Evolutionary conservation across 2,329 filamentous ascomycete genomes (phyloP), one percentile per base, ranked within the genome.

Genomic region (Talaromyces amestolkiae): DNA sequence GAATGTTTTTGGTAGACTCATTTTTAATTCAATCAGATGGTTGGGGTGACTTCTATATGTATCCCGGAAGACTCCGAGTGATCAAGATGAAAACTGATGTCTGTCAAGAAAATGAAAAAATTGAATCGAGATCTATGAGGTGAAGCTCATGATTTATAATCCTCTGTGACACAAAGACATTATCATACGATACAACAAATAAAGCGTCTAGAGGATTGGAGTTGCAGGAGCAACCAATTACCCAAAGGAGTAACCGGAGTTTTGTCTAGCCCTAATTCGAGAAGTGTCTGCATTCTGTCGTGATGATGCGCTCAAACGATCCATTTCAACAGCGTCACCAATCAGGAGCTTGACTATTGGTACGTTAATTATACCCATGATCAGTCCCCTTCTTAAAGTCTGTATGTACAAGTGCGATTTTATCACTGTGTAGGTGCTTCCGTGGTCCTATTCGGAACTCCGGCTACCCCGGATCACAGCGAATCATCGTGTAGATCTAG

Each of bases 1-100:
- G 82, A 85, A 91, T 10, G 86, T 87, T 70, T 87, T 85, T 8
- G 90, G 90, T 10, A 89, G 80, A 17, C 72, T 19, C 68, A 70
- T 70, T 35, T 65, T 66, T 7, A 13, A 27, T 37, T 24, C 4
- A 8, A 17, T 31, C 24, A 15, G 24, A 53, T 31, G 27, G 27
- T 31, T 31, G 7, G 7, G 27, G 7, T 31, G 27, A 31, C 27
- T 31, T 31, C 27, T 31, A 6, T 54, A 15, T 15, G 22, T 49
- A 9, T 24, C 5, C 45, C 6, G 22, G 11, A 49, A 27, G 45
- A 31, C 27, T 31, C 27, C 27, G 45, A 49, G 22, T 22, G 5
- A 3, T 51, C 22, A 51, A 27, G 47, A 51, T 51, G 13, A 51
- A 10, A 53, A 7, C 27, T 27, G 33, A 54, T 54, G 10, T 27